Conservation (phyloP, 768 basidiomycete species). For the Boletus tomentosulus region DNA sequence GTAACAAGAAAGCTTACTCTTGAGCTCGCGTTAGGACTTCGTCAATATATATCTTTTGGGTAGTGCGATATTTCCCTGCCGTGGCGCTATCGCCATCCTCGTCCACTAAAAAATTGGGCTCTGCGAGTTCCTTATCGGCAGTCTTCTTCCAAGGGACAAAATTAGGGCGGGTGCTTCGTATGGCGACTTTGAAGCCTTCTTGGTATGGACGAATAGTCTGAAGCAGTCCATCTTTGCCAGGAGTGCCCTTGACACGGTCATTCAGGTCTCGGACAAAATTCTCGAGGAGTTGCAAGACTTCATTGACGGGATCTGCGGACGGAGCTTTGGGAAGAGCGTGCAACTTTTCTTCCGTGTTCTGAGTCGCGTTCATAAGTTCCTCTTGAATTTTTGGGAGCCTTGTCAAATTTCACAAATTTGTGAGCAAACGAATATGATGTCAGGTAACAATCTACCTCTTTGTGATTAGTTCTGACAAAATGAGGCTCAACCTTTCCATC, state of each 20-base stretch:
- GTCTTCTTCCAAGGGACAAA: conserved; percentile 48
- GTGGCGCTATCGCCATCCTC: conserved; percentile 34
- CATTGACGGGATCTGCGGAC: conserved; percentile 52
- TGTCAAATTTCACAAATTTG: not conserved
- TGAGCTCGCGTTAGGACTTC: conserved; percentile 47
- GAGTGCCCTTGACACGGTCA: conserved; percentile 48
- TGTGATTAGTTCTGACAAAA: conserved; percentile 60
- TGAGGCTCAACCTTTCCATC: conserved; percentile 51
- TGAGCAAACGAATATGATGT: not conserved
- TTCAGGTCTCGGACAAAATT: conserved; percentile 45
- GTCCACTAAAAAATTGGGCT: conserved; percentile 31
- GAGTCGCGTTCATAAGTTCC: conserved; percentile 48
- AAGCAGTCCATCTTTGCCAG: conserved; percentile 48
- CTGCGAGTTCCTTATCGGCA: conserved; percentile 1
- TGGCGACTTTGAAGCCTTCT: conserved; percentile 41
- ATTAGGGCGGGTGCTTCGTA: conserved; percentile 51
- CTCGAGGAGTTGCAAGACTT: conserved; percentile 47
- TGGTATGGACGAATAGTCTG: conserved; percentile 53
- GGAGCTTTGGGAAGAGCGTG: conserved; percentile 45
- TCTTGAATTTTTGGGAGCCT: conserved; percentile 63
- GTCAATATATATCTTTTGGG: conserved; percentile 41
- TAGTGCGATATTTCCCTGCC: not conserved
- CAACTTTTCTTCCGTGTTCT: conserved; percentile 33
- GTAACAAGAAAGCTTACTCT: conserved; percentile 35
- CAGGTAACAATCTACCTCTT: conserved; percentile 43